phyloP scores from a whole-genome alignment of 106 monocot genomes.

The Dioscorea zingiberensis region DNA sequence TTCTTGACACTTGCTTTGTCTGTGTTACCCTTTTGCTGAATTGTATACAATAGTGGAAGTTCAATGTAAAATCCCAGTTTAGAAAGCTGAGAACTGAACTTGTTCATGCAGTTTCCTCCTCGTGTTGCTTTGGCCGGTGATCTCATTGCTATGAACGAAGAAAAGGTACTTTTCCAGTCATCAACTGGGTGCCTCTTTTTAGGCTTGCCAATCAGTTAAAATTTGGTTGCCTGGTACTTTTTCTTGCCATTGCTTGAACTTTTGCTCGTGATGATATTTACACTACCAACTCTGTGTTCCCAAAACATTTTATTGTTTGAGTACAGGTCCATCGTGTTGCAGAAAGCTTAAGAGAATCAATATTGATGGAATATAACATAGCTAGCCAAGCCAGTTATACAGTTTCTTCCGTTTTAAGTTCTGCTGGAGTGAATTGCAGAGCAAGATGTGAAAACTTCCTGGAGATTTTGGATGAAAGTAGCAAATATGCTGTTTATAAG shows the following conservation, averaged over 20 bases:
- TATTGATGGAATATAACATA: constrained; percentile 28
- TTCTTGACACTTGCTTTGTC: too few species aligned
- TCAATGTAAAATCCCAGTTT: too few species aligned
- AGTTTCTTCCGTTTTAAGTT: constrained; percentile 50
- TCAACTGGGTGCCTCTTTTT: too few species aligned
- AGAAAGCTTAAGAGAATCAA: constrained; percentile 39
- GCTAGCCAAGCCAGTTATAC: constrained; percentile 41
- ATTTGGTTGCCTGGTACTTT: too few species aligned
- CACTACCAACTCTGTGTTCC: background rate
- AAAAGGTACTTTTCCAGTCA: constrained; percentile 38
- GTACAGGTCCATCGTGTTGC: constrained; percentile 31
- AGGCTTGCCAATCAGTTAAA: too few species aligned
- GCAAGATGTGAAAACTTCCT: constrained; percentile 44
- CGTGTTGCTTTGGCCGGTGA: constrained; percentile 71
- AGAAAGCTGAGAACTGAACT: too few species aligned
- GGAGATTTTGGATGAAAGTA: constrained; percentile 31
- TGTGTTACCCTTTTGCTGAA: too few species aligned
- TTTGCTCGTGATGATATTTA: too few species aligned
- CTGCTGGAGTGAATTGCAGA: constrained; percentile 44
- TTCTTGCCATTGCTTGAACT: too few species aligned
- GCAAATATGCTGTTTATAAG: constrained; percentile 48
- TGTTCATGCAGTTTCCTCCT: constrained; percentile 48
- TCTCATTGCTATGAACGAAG: constrained; percentile 45
- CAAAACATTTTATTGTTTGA: background rate
- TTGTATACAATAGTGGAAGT: too few species aligned